phyloP scores from a whole-genome alignment of 331 rosid species.

The Telfairia occidentalis region DNA sequence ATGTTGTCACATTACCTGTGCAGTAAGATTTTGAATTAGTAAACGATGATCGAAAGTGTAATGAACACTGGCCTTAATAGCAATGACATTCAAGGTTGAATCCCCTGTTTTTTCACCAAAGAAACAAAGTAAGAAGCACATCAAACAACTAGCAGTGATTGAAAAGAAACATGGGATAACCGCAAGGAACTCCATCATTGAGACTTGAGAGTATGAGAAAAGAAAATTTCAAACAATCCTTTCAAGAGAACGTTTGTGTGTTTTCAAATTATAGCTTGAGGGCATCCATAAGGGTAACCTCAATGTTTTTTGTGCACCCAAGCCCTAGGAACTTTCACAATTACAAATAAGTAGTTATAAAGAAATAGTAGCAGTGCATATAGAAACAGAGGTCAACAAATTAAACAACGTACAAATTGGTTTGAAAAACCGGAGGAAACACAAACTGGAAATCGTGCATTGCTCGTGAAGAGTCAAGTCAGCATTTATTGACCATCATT shows the following conservation, averaged over 20 bases:
- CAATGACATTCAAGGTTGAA: conserved; percentile 55
- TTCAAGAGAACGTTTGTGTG: not conserved
- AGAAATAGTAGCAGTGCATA: not conserved
- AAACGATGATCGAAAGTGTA: conserved; percentile 62
- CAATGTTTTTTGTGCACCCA: not conserved
- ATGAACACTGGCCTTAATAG: conserved; percentile 76
- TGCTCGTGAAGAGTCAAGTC: not conserved
- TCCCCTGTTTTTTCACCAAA: conserved; percentile 46
- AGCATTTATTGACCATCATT: not conserved
- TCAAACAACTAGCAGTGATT: not conserved
- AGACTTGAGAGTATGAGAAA: too few relatives aligned
- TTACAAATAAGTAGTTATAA: not conserved
- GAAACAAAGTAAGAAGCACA: not conserved
- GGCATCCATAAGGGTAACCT: not conserved
- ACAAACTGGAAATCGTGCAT: not conserved
- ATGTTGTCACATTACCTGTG: conserved; percentile 37
- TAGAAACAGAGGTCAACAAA: not conserved
- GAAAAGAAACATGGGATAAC: not conserved
- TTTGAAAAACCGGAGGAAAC: not conserved
- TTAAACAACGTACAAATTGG: not conserved
- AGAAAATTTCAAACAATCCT: not conserved
- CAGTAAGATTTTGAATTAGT: conserved; percentile 78
- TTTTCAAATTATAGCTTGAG: not conserved
- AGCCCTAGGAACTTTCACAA: not conserved
- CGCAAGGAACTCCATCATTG: not conserved